Evolutionary conservation across 2,329 filamentous ascomycete genomes (phyloP), one percentile per base, ranked within the genome.

Genomic region (Botrytis paeoniae): DNA sequence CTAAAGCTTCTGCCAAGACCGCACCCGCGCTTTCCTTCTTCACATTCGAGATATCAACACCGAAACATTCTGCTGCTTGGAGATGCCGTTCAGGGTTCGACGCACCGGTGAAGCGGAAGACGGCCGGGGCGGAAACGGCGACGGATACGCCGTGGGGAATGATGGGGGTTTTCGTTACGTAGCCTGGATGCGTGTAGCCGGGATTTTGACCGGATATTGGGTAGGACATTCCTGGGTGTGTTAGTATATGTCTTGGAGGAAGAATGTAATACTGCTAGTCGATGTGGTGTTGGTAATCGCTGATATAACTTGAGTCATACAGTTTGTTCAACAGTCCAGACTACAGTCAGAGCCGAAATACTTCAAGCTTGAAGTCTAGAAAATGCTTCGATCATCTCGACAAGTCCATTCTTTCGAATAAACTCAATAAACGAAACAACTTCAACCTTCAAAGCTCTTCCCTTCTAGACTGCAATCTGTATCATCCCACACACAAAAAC

Each of bases 131-230:
- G 0, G 94, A 95, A 10, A 98, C 95, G 4, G 95, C 96, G 1
- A 99, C 96, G 1, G 92, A 95, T 37, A 99, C 96, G 70, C 96
- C 96, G 82, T 99, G 96, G 0, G 96, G 96, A 80, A 99, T 98
- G 78, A 99, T 92, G 16, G 93, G 89, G 43, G 87, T 81, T 39
- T 89, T 83, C 12, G 97, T 90, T 2, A 91, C 85, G 82, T 99
- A 99, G n/a, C 96, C 96, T 0, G 87, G 82, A 81, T 99, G 96
- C 79, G 90, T 91, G 84, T 98, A 98, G 8, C 92, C 91, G 0
- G 93, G 93, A 81, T 99, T 99, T 81, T 98, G 95, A 43, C 94
- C 93, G 0, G 94, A 97, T 80, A 99, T 97, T 29, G 96, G 96
- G 80, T 99, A 99, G 37, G 93, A 97, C 95, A 99, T 98, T 81